Evolutionary conservation across 192 early-diverging fungal species (phyloP), one percentile per base, ranked within the genome.

Genomic region (Coemansia sp.): DNA sequence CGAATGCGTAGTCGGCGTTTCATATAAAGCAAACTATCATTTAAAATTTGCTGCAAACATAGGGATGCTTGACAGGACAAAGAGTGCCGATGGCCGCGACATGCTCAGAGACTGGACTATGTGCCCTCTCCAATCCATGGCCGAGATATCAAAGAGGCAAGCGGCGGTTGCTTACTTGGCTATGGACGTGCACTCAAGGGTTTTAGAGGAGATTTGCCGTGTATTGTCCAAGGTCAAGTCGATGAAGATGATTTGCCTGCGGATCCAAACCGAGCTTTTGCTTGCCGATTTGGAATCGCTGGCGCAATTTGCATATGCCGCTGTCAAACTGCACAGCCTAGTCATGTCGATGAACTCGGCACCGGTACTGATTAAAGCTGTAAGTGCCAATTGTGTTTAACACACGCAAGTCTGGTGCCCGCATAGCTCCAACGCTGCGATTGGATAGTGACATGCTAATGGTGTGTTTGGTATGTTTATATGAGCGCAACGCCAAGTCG

Each of bases 41-140:
- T n/a, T n/a, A n/a, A n/a, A n/a, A 19, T 24, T 36, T 4, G 10
- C 25, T 31, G 38, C 32, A 11, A 19, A 41, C 24, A 20, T 71
- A 81, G 78, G 64, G 11, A 29, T 81, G 8, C 38, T 81, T 31
- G 69, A 81, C 25, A 71, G 65, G 24, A 81, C 78, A 19, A 68
- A 62, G 35, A 81, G 73, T 39, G 15, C 29, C 25, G 54, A 65
- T 35, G 78, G 78, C 3, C 72, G 69, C 5, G 65, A 75, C 2
- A 62, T 71, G 73, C 66, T 81, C 20, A 43, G 36, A 10, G 46
- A 60, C n/a, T 81, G 78, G 78, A 12, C 72, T 14, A 38, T 62
- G 11, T 72, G 65, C 17, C 78, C 78, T 1, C 36, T 76, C 4
- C 78, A 81, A 49, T 22, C 58, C 6, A 45, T 81, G 12, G 7